A percentile compares a stretch with the other conserved stretches of the same genome.
Conservation (phyloP, 2,329 filamentous ascomycete species). For the Aspergillus sp. region DNA sequence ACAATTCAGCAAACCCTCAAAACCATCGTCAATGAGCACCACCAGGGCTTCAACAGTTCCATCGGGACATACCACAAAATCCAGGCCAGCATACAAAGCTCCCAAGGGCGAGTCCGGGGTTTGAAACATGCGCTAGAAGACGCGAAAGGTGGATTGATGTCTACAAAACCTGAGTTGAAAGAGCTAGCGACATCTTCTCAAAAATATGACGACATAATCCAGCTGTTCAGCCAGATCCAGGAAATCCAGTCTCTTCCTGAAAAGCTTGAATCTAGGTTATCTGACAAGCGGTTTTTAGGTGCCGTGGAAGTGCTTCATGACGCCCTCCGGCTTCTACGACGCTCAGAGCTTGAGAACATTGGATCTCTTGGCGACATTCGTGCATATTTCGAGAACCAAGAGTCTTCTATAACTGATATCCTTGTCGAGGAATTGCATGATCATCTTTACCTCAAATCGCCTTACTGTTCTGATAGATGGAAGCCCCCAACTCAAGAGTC, state of each 20-base stretch:
- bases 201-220: constrained; percentile 85
- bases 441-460: constrained; percentile 95
- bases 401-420: constrained; percentile 88
- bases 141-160: constrained; percentile 77
- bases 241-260: constrained; percentile 87
- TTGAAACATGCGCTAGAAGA: constrained; percentile 80
- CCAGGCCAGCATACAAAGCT: constrained; percentile 84
- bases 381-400: constrained; percentile 88
- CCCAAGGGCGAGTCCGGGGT: constrained; percentile 78
- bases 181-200: constrained; percentile 85
- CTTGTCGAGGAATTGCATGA: constrained; percentile 96
- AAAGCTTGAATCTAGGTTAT: constrained; percentile 89
- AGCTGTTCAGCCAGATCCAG: constrained; percentile 79
- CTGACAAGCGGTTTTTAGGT: constrained; percentile 90
- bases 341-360: constrained; percentile 86
- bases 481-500: constrained; percentile 61
- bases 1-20: constrained; percentile 93
- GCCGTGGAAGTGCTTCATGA: constrained; percentile 91
- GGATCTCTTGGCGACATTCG: constrained; percentile 83
- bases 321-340: constrained; percentile 77
- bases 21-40: constrained; percentile 95
- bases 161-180: constrained; percentile 86
- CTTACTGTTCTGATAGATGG: constrained; percentile 96
- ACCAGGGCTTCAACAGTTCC: constrained; percentile 98
- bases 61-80: constrained; percentile 99